Percentiles rank a stretch among this genome's conserved stretches.
These are phyloP conservation scores for Ploettnerulaceae sp. DNA, from an alignment of 2,329 filamentous ascomycete species.

Conservation along the genomic window DNA sequence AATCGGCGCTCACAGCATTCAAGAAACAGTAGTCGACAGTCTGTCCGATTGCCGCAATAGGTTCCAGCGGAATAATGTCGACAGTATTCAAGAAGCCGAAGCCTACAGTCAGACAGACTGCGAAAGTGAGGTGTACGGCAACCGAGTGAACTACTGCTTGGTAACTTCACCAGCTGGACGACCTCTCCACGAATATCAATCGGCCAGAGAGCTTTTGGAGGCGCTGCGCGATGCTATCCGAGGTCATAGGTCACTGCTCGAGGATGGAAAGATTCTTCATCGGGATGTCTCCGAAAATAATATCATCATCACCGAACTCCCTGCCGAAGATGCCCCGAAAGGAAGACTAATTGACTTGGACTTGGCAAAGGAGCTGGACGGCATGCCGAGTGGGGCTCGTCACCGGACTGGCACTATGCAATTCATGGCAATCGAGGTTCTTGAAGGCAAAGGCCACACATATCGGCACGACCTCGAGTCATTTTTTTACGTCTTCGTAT, in stretches of 20 bases:
- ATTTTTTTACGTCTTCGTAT: slow-evolving; percentile 21
- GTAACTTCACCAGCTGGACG: not conserved
- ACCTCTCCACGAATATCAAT: not conserved
- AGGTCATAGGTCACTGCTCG: slow-evolving; percentile 35
- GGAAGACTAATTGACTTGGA: slow-evolving; percentile 19
- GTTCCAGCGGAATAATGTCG: slow-evolving; percentile 19
- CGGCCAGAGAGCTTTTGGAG: not conserved
- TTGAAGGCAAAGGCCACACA: slow-evolving; percentile 12
- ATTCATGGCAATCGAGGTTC: slow-evolving; percentile 18
- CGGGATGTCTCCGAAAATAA: no score
- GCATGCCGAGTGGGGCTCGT: slow-evolving; percentile 16
- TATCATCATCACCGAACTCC: slow-evolving; percentile 27
- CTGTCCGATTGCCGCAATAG: slow-evolving; percentile 21
- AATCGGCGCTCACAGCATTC: slow-evolving; percentile 22
- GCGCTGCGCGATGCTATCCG: slow-evolving; percentile 6
- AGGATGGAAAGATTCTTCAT: slow-evolving; percentile 35
- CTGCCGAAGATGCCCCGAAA: slow-evolving; percentile 13
- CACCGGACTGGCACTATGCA: slow-evolving; percentile 16
- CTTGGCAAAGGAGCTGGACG: slow-evolving; percentile 17
- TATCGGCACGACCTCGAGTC: slow-evolving; percentile 33
- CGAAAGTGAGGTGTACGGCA: not conserved
- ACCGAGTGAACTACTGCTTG: not conserved
- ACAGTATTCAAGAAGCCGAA: not conserved
- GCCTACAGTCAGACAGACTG: not conserved
- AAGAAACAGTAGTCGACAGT: slow-evolving; percentile 24